Base-by-base conservation (phyloP, 345 rosid species). In the Brassica incana region DNA sequence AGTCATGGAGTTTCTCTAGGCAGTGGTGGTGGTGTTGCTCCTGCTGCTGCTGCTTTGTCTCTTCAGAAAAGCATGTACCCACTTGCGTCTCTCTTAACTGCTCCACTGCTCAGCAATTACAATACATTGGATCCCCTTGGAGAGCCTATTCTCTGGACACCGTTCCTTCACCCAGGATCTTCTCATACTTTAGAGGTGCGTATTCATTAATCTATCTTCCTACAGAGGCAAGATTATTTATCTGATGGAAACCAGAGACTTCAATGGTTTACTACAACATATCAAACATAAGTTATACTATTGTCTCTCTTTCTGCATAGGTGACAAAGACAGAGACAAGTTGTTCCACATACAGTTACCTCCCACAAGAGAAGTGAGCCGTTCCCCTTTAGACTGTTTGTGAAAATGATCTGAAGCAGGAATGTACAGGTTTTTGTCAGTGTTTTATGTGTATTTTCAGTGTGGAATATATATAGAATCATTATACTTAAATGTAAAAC, bases 111-210 rank as follows among this genome's bases (percentile, higher is more conserved):
- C 59, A 89, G 93, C 73, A 91, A 81, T 89, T 95, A 93, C 86
- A 93, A 83, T 78, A 50, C 86, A 23, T 81, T 88, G 78, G 98
- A 92, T 83, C 90, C 92, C 9, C 80, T 89, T 36, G 89, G 81
- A 40, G 98, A 95, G 61, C 98, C 97, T 75, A 87, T 87, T 66
- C 91, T 88, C 71, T 95, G 99, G 99, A 78, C 97, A 18, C 85
- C 93, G 38, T 91, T 90, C 77, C 91, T 86, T 80, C 95, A 97
- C 9, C 54, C 89, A 15, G 94, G 97, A 60, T 82, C 85, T 60
- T 82, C 96, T 43, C 92, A 83, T 67, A 81, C 83, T 60, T 75
- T 93, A 40, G 98, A 95, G 97, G 98, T 92, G 74, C 54, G 85
- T 82, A 69, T 72, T 40, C 25, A 50, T 45, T 35, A 12, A 56